A percentile compares a stretch with the other conserved stretches of the same genome.
These are phyloP conservation scores for Apiospora malaysiana DNA, from an alignment of 2,329 filamentous ascomycete species.

Conservation along the genomic window DNA sequence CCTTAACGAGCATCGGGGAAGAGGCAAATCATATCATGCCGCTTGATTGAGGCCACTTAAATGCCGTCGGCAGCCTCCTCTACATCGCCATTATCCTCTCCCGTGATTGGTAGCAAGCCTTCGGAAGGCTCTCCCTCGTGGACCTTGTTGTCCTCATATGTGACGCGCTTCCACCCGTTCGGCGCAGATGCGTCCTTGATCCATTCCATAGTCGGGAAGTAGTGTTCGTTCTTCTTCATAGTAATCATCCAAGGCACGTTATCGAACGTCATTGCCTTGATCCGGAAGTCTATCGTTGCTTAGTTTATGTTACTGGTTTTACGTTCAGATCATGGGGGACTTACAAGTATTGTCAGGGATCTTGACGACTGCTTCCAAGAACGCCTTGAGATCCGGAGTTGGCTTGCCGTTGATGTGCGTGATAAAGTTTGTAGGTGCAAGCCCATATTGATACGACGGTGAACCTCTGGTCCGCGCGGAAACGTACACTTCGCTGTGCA, in stretches of 20 bases:
- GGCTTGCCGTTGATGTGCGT: conserved; percentile 91
- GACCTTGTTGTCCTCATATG: conserved; percentile 60
- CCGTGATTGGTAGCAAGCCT: conserved; percentile 46
- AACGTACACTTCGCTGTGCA: conserved; percentile 96
- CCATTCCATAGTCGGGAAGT: conserved; percentile 77
- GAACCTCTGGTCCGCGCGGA: conserved; percentile 84
- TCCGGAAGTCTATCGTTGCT: conserved; percentile 75
- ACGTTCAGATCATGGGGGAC: conserved; percentile 36
- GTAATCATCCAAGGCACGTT: conserved; percentile 99
- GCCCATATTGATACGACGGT: conserved; percentile 85
- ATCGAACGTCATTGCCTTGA: conserved; percentile 98
- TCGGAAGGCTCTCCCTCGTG: conserved; percentile 61
- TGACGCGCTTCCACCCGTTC: conserved; percentile 68
- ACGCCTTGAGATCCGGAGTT: conserved; percentile 81
- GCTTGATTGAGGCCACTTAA: neutral
- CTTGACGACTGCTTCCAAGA: conserved; percentile 80
- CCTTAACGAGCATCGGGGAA: neutral
- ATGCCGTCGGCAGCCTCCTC: conserved; percentile 40
- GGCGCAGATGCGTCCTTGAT: conserved; percentile 65
- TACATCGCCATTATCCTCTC: conserved; percentile 50
- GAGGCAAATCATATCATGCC: neutral
- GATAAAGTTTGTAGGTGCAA: conserved; percentile 97
- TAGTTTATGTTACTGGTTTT: conserved; percentile 2
- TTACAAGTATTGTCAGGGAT: conserved; percentile 94
- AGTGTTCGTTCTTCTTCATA: conserved; percentile 99